Conservation (phyloP, 176 grass and related monocot species). For the Cenchrus purpureus region DNA sequence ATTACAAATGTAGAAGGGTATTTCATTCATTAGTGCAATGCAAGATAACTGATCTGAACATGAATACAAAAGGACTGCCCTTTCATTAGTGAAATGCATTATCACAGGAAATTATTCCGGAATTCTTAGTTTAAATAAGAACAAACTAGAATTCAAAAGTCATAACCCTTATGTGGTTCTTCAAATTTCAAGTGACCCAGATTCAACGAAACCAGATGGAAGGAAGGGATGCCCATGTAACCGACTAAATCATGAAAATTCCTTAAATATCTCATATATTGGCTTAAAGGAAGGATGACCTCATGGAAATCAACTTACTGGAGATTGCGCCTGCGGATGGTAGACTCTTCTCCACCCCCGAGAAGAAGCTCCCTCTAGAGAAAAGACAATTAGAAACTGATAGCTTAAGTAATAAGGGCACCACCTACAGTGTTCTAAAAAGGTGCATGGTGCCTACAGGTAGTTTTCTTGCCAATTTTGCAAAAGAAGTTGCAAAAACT, state of each 20-base stretch:
- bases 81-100: constrained; percentile 1
- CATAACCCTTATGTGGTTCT: neutral
- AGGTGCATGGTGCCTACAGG: neutral
- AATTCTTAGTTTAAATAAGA: constrained; percentile 12
- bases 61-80: neutral
- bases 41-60: neutral
- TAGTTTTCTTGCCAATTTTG: neutral
- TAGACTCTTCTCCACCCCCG: constrained; percentile 73
- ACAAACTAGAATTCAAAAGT: neutral
- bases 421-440: neutral
- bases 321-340: constrained; percentile 60
- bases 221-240: neutral
- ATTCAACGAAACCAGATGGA: constrained; percentile 3
- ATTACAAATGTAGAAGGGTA: constrained; percentile 6
- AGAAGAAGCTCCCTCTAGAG: constrained; percentile 81
- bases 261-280: constrained; percentile 10
- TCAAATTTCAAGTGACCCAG: neutral
- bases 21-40: neutral
- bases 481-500: neutral
- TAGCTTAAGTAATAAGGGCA: constrained; percentile 16
- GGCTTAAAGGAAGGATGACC: constrained; percentile 15
- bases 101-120: neutral
- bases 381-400: constrained; percentile 43
- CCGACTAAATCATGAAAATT: neutral
- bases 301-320: constrained; percentile 60